These are phyloP conservation scores for Cyberlindnera galapagoensis DNA, from an alignment of 805 yeast genomes.

Conservation along the genomic window DNA sequence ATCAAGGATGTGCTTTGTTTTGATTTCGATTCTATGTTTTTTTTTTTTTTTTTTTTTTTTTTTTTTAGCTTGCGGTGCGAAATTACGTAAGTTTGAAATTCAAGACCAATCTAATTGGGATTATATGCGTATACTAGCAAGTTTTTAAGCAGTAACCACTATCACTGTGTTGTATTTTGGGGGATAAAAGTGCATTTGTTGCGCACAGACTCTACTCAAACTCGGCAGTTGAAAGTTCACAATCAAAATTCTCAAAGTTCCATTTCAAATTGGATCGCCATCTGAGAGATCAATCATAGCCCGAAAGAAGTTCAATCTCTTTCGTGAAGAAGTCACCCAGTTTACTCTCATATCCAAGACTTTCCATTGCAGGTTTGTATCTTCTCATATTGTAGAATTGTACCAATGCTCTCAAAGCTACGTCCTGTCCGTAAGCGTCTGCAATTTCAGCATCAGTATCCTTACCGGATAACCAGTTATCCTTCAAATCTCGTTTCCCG, in stretches of 20 bases:
- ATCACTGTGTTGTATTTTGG: too few species aligned
- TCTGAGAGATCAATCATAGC: slow-evolving; percentile 1
- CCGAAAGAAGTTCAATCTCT: slow-evolving; percentile 28
- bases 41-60: slow-evolving; percentile 1
- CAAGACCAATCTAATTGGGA: neutral
- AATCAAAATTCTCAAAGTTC: too few species aligned
- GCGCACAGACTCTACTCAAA: too few species aligned
- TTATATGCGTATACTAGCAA: neutral
- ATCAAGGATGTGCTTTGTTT: too few species aligned
- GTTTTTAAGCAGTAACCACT: slow-evolving; percentile 1
- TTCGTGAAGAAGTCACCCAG: slow-evolving; percentile 36
- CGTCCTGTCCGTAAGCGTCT: slow-evolving; percentile 79
- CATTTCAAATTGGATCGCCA: too few species aligned
- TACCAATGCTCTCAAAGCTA: slow-evolving; percentile 69
- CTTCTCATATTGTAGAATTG: slow-evolving; percentile 67
- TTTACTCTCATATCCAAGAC: slow-evolving; percentile 47
- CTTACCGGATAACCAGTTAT: slow-evolving; percentile 82
- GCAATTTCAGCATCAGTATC: slow-evolving; percentile 71
- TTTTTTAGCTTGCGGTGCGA: too few species aligned
- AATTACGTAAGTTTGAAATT: too few species aligned
- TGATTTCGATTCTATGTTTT: neutral
- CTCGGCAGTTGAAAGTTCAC: too few species aligned
- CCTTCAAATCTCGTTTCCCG: slow-evolving; percentile 63
- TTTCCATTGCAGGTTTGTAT: slow-evolving; percentile 46
- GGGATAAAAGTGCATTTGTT: too few species aligned